These are phyloP conservation scores for Lachnellula arida DNA, from an alignment of 2,329 filamentous ascomycete species.

Conservation along the genomic window DNA sequence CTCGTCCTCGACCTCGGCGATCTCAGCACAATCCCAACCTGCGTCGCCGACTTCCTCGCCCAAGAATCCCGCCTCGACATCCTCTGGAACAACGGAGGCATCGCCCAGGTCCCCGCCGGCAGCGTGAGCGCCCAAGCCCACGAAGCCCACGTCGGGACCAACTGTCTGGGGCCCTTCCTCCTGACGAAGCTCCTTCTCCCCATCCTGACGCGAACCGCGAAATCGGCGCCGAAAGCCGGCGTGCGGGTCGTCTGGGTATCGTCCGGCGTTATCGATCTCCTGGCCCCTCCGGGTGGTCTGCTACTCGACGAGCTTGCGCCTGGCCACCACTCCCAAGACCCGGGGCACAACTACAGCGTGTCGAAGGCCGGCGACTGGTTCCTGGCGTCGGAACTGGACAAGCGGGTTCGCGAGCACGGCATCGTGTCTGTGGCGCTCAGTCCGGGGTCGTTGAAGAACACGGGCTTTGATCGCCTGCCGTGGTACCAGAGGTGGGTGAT, in stretches of 20 bases:
- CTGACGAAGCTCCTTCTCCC: slow-evolving; percentile 33
- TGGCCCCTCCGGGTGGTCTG: slow-evolving; percentile 9
- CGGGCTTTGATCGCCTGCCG: slow-evolving; percentile 4
- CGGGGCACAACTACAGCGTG: slow-evolving; percentile 12
- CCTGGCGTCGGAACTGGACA: slow-evolving; percentile 13
- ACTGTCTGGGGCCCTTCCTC: slow-evolving; percentile 34
- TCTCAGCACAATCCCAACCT: slow-evolving; percentile 33
- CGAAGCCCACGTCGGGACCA: slow-evolving; percentile 33
- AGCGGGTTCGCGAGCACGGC: slow-evolving; percentile 1
- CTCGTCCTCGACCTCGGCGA: slow-evolving; percentile 36
- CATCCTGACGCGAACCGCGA: slow-evolving; percentile 9
- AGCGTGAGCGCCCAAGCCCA: slow-evolving; percentile 31
- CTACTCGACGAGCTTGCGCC: slow-evolving; percentile 9
- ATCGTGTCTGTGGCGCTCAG: slow-evolving; percentile 14
- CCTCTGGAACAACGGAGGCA: slow-evolving; percentile 36
- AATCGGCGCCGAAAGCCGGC: background rate
- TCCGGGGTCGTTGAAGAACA: slow-evolving; percentile 15
- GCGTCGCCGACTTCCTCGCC: slow-evolving; percentile 32
- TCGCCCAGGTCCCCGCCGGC: slow-evolving; percentile 29
- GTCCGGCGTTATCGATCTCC: slow-evolving; percentile 15
- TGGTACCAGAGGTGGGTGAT: slow-evolving; percentile 2
- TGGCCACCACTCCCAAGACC: background rate
- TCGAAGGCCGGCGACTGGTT: slow-evolving; percentile 20
- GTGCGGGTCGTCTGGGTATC: slow-evolving; percentile 20
- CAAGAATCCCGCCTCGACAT: slow-evolving; percentile 36